Base-by-base conservation (phyloP, 2,329 filamentous ascomycete genomes). In the Paraconiothyrium brasiliense region DNA sequence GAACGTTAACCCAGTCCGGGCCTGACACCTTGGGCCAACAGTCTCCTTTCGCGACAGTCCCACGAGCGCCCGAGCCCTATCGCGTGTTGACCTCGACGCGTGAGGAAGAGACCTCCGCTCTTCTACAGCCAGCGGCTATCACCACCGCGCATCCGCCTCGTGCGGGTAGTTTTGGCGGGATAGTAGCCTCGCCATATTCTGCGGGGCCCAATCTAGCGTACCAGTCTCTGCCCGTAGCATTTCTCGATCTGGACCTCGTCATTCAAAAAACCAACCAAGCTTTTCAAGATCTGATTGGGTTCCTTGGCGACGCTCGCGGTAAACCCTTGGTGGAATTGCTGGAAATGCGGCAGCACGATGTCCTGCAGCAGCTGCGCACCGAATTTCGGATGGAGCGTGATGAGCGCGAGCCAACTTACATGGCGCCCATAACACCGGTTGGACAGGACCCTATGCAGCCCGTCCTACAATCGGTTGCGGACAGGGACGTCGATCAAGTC, bases 171-270 rank as follows among this genome's bases (percentile, higher is more conserved):
- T 68, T 69, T 63, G 65, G 65, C 56, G 60, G 62, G 44, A 48
- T 59, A 30, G 39, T 66, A 8, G 51, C 68, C 27, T 57, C 68
- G 9, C 63, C 70, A 2, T 76, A 76, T 61, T 52, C 62, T 27
- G 27, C 66, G 55, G 69, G 67, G 54, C 67, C 70, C 41, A 71
- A 65, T 67, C 58, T 70, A 61, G 69, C 61, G 58, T 71, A 73
- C 66, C 74, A 76, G 32, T 64, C 66, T 54, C 58, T 75, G 46
- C 75, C 76, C 10, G 67, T 76, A 7, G 82, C 81, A 8, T 81
- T 82, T 51, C 75, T 84, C 16, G 80, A 84, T 64, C 72, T 84
- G 57, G 82, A 85, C 59, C 68, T 85, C 47, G 74, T 79, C 24
- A 76, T 85, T 39, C 68, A 84, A 52, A 82, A 80, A 61, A 79